phyloP scores from a whole-genome alignment of 495 filamentous ascomycete genomes.

The Aspergillus cristatus region DNA sequence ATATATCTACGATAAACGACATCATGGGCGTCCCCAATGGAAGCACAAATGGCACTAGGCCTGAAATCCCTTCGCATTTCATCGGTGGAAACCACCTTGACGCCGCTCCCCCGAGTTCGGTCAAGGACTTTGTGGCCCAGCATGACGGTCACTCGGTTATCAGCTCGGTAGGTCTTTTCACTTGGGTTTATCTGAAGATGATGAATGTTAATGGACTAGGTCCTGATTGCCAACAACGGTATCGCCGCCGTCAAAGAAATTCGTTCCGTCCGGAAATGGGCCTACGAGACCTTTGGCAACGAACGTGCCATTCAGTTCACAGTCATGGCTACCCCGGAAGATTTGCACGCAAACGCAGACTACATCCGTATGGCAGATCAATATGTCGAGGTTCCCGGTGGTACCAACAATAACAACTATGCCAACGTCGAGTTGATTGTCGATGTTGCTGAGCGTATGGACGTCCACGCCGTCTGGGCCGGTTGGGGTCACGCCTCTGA shows the following conservation, averaged over 20 bases:
- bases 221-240: slow-evolving; percentile 99
- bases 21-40: slow-evolving; percentile 35
- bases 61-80: slow-evolving; percentile 81
- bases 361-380: slow-evolving; percentile 99
- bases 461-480: slow-evolving; percentile 97
- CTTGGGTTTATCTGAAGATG: not conserved
- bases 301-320: slow-evolving; percentile 98
- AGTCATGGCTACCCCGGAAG: slow-evolving; percentile 99
- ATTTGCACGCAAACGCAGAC: slow-evolving; percentile 94
- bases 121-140: slow-evolving; percentile 88
- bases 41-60: slow-evolving; percentile 50
- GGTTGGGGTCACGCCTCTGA: slow-evolving; percentile 99
- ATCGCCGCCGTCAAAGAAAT: slow-evolving; percentile 99
- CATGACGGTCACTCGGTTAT: slow-evolving; percentile 96
- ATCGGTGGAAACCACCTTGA: slow-evolving; percentile 86
- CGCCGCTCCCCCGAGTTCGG: slow-evolving; percentile 63
- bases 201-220: slow-evolving; percentile 44
- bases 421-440: slow-evolving; percentile 99
- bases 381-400: slow-evolving; percentile 97
- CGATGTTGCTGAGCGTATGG: slow-evolving; percentile 97
- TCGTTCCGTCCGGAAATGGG: slow-evolving; percentile 97
- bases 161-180: slow-evolving; percentile 69
- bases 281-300: slow-evolving; percentile 98
- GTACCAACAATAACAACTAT: slow-evolving; percentile 99
- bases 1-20: slow-evolving; percentile 1